Evolutionary conservation across 2,329 filamentous ascomycete genomes (phyloP), one percentile per base, ranked within the genome.

Genomic region (Xylaria sp.): DNA sequence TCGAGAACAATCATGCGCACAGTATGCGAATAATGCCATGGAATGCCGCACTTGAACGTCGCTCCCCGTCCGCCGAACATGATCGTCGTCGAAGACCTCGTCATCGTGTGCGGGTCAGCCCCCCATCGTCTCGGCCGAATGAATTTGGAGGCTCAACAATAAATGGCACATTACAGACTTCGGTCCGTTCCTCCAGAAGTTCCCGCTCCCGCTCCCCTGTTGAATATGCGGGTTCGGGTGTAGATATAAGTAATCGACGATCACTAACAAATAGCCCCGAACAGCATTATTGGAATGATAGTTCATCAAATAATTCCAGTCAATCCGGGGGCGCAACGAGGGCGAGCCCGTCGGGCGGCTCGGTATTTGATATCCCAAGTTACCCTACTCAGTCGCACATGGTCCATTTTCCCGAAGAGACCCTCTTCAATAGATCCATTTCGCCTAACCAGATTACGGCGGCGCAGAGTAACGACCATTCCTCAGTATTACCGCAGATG

Each of bases 21-120:
- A 39, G 48, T 41, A 32, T 66, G 36, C 72, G 74, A 61, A 55
- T 62, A 9, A 60, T 69, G 28, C 58, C 65, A 25, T 75, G 70
- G 72, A 66, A 65, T 61, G 60, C 57, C 12, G 58, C 66, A 50
- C 28, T 65, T 12, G 75, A 75, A 45, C 75, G 76, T 48, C 75
- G 72, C 23, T 78, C 78, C 48, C 77, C 78, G 15, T 71, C 75
- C 3, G 67, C 58, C 34, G 76, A 79, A 43, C 69, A 73, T 45
- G 76, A 78, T n/a, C 69, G 68, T 30, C 75, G 77, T 45, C 75
- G 77, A 36, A 74, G 78, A 58, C 69, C 72, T 53, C 76, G 77
- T 23, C 66, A 75, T 48, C 76, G 77, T 20, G 61, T 73, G 7
- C 75, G 77, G 36, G 71, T 72, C 36, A 73, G 72, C 48, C 70